phyloP scores from a whole-genome alignment of 2,329 filamentous ascomycete genomes.

The Colletotrichum sp. region DNA sequence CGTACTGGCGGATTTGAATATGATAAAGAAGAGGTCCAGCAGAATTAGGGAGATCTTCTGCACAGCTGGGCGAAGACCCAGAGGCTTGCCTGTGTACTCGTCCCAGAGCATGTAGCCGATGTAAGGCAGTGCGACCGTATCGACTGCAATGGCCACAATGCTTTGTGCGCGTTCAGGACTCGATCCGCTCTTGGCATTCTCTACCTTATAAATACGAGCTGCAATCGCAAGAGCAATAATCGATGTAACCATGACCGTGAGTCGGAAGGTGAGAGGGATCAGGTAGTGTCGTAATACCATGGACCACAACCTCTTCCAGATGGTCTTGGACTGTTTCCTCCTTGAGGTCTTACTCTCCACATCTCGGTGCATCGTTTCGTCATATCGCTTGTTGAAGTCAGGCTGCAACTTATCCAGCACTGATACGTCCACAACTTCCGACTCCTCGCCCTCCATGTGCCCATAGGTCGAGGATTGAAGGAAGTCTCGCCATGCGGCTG shows the following conservation, averaged over 20 bases:
- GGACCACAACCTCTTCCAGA: constrained; percentile 66
- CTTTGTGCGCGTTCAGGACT: constrained; percentile 73
- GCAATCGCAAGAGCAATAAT: constrained; percentile 81
- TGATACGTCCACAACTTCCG: constrained; percentile 51
- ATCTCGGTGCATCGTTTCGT: constrained; percentile 34
- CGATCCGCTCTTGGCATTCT: constrained; percentile 46
- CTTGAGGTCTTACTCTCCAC: constrained; percentile 26
- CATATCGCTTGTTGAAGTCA: constrained; percentile 45
- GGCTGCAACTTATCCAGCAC: constrained; percentile 52
- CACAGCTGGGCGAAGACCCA: constrained; percentile 82
- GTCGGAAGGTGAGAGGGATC: constrained; percentile 82
- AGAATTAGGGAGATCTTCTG: constrained; percentile 91
- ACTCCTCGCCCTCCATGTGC: constrained; percentile 50
- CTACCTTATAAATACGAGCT: constrained; percentile 71
- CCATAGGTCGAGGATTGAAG: constrained; percentile 59
- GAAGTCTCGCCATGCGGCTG: constrained; percentile 57
- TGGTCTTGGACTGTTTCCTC: constrained; percentile 32
- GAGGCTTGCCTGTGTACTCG: constrained; percentile 92
- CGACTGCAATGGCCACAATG: constrained; percentile 87
- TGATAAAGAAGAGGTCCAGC: constrained; percentile 93
- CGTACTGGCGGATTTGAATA: constrained; percentile 94
- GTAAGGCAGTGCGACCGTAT: constrained; percentile 88
- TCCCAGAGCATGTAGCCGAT: constrained; percentile 94
- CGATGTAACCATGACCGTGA: constrained; percentile 84
- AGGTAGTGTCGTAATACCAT: constrained; percentile 81